phyloP scores from a whole-genome alignment of 129 eudicot species.

The Helianthus tuberosus region DNA sequence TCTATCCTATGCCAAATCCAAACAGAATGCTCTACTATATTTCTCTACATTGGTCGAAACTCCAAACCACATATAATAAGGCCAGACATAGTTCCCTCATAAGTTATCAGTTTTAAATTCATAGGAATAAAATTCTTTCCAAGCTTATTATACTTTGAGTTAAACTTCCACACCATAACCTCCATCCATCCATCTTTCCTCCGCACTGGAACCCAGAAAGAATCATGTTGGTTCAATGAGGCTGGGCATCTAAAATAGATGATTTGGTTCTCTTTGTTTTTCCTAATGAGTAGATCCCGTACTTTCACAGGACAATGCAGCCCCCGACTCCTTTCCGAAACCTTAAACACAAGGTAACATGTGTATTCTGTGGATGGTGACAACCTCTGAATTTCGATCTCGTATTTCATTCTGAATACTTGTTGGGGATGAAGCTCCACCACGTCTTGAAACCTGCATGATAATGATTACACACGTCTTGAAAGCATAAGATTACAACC shows the following conservation, averaged over 20 bases:
- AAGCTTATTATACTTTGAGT: neutral
- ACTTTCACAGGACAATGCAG: too few species aligned
- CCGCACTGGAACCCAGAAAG: neutral
- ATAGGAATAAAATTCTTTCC: neutral
- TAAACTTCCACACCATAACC: neutral
- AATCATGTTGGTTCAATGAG: neutral
- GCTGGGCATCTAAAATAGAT: neutral
- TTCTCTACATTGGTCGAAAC: neutral
- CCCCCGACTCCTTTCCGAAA: too few species aligned
- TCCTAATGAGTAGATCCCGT: neutral
- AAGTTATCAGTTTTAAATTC: neutral
- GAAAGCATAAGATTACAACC: too few species aligned
- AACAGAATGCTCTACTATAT: too few species aligned
- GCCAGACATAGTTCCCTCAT: slow-evolving; percentile 2
- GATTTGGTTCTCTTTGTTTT: neutral
- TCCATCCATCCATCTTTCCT: neutral
- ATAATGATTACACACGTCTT: too few species aligned
- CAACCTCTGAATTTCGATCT: neutral
- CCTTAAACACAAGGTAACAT: neutral
- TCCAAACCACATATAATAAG: neutral
- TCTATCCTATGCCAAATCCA: too few species aligned
- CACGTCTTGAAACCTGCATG: too few species aligned
- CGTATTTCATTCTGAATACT: too few species aligned
- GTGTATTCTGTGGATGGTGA: neutral
- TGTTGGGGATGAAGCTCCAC: too few species aligned